A percentile compares a stretch with the other conserved stretches of the same genome.
Conservation (phyloP, 1,284 basidiomycete species). For the Pseudozyma sp. region DNA sequence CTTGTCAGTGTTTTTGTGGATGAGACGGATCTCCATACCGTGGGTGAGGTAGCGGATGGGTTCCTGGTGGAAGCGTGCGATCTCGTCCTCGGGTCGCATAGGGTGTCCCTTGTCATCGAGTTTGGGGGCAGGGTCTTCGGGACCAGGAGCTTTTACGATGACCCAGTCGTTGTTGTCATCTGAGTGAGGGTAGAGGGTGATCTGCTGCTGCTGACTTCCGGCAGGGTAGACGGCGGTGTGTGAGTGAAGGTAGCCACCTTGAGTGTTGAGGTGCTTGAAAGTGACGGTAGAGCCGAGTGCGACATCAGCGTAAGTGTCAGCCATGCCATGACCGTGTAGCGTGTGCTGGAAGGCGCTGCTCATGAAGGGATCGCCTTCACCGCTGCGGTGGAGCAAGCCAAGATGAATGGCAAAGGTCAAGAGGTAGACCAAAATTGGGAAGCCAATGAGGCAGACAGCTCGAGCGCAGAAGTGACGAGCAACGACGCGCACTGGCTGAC, state of each 20-base stretch:
- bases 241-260: slow-evolving; percentile 97
- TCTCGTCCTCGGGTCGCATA: slow-evolving; percentile 51
- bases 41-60: slow-evolving; percentile 78
- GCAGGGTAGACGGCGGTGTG: slow-evolving; percentile 88
- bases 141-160: slow-evolving; percentile 74
- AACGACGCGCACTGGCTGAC: slow-evolving; percentile 81
- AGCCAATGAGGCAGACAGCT: slow-evolving; percentile 84
- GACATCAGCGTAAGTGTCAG: slow-evolving; percentile 88
- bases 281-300: slow-evolving; percentile 85
- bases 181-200: slow-evolving; percentile 95
- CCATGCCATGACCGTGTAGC: slow-evolving; percentile 88
- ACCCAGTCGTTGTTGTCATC: slow-evolving; percentile 93
- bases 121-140: slow-evolving; percentile 72
- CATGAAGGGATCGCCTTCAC: slow-evolving; percentile 99
- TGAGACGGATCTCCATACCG: slow-evolving; percentile 82
- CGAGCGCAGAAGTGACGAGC: slow-evolving; percentile 87
- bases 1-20: slow-evolving; percentile 84
- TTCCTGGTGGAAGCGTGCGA: slow-evolving; percentile 55
- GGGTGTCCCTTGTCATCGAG: slow-evolving; percentile 62
- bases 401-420: slow-evolving; percentile 95
- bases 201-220: slow-evolving; percentile 84
- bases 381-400: slow-evolving; percentile 84
- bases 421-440: slow-evolving; percentile 93
- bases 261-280: slow-evolving; percentile 92
- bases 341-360: slow-evolving; percentile 98